Conservation (phyloP, 768 basidiomycete genomes). For the Suillus paluster region DNA sequence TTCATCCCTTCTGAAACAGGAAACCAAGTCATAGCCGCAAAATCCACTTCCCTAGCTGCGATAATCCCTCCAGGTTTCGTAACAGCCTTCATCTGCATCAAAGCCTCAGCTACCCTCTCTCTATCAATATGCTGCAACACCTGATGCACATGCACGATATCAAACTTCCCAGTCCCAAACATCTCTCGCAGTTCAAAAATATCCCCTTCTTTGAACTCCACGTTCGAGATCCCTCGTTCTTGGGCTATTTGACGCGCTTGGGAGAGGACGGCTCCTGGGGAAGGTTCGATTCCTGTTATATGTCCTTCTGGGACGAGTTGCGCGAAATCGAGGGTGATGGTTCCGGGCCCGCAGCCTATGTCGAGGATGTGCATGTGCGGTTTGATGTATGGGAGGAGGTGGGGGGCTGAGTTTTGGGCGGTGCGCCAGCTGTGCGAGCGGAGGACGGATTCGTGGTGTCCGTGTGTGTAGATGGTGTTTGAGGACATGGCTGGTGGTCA, state of each 20-base stretch:
- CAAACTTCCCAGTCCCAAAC: constrained; percentile 42
- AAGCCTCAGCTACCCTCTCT: constrained; percentile 36
- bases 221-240: constrained; percentile 37
- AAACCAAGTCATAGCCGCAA: constrained; percentile 37
- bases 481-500: constrained; percentile 11
- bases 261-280: constrained; percentile 35
- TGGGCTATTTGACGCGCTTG: constrained; percentile 37
- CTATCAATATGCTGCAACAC: constrained; percentile 52
- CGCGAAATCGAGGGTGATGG: constrained; percentile 51
- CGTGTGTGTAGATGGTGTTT: constrained; percentile 21
- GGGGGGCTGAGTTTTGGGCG: constrained; percentile 45
- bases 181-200: constrained; percentile 39
- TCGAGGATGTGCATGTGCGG: constrained; percentile 50
- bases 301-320: constrained; percentile 42
- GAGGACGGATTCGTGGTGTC: constrained; percentile 38
- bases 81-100: constrained; percentile 54
- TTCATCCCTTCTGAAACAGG: constrained; percentile 39
- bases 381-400: constrained; percentile 42
- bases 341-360: constrained; percentile 57
- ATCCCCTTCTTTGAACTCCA: constrained; percentile 46
- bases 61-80: constrained; percentile 50
- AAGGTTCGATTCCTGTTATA: constrained; percentile 48
- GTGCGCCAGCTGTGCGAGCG: constrained; percentile 43
- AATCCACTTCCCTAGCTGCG: constrained; percentile 48
- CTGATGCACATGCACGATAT: constrained; percentile 54